Evolutionary conservation across 1,284 basidiomycete genomes (phyloP), one percentile per base, ranked within the genome.

Genomic region (Blastosporella zonata): DNA sequence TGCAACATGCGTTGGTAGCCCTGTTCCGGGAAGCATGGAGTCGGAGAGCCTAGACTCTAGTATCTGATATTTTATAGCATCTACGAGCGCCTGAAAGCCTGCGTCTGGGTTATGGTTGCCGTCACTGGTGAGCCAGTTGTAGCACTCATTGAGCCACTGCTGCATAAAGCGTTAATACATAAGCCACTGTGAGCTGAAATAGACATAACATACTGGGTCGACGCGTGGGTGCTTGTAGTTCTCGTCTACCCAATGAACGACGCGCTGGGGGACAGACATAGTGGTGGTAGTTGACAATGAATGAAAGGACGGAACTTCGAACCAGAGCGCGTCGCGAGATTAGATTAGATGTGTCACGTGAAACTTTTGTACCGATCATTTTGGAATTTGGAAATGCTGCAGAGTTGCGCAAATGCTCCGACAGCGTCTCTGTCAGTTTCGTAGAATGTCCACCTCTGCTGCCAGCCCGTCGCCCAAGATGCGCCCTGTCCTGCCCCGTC

Each of bases 91-190:
- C 35, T 74, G 64, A 55, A 82, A 73, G 43, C 82, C 68, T 17
- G 63, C 59, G 17, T 77, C 75, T 47, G 76, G 62, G 21, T 71
- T 54, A 39, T 78, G 67, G 46, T 50, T 47, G 15, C n/a, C 52
- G 41, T 83, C 77, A 10, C 63, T 63, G 8, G 69, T 59, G 27
- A 88, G 67, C 82, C 84, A 89, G 20, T 72, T 68, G 57, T 79
- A 82, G 57, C 88, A 90, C 20, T 75, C 80, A 35, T 77, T 69
- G 4, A 90, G 76, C 87, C 87, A 90, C 61, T 82, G 82, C 85
- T 87, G 21, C 22, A 38, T 12, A 49, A 35, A 40, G 43, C 15
- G 34, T 45, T 31, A 40, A 45, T 36, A 22, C 13, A 9, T 7
- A 35, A 2, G 6, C 27, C 9, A 39, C 12, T 2, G 22, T 10